These are phyloP conservation scores for Spergularia marina DNA, from an alignment of 148 eudicot species.

Conservation along the genomic window DNA sequence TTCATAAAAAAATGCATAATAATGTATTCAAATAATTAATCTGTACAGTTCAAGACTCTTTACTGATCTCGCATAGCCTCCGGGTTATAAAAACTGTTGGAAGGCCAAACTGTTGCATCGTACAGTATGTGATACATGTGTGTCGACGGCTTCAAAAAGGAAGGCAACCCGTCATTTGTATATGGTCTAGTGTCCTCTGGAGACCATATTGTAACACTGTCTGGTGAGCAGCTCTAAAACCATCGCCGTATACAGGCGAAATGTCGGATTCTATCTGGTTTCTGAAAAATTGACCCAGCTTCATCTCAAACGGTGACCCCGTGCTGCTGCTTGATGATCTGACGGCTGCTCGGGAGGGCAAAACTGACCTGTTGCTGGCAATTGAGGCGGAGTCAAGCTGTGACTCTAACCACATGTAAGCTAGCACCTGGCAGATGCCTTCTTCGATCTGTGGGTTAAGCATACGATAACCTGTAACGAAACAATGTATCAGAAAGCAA, in stretches of 20 bases:
- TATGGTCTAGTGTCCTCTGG: conserved; percentile 77
- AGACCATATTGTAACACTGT: conserved; percentile 84
- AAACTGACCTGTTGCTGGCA: neutral
- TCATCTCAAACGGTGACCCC: conserved; percentile 61
- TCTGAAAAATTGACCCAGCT: conserved; percentile 80
- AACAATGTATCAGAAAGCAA: neutral
- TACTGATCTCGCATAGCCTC: neutral
- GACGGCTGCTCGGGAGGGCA: neutral
- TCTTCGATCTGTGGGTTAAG: conserved; percentile 58
- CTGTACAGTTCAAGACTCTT: conserved; percentile 1
- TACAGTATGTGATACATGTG: conserved; percentile 3
- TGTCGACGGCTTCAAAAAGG: conserved; percentile 37
- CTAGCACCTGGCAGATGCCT: conserved; percentile 94
- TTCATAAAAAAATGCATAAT: neutral
- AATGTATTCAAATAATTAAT: conserved; percentile 6
- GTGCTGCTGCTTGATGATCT: conserved; percentile 27
- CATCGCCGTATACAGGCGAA: conserved; percentile 85
- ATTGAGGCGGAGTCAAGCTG: conserved; percentile 23
- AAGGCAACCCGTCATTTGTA: conserved; percentile 65
- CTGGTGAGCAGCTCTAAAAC: conserved; percentile 78
- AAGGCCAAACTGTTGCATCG: neutral
- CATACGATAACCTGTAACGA: conserved; percentile 3
- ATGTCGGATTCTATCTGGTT: conserved; percentile 88
- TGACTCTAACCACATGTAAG: conserved; percentile 93
- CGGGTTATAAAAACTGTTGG: neutral